Conservation (phyloP, 2,329 filamentous ascomycete species). For the Rutstroemia sydowiana region DNA sequence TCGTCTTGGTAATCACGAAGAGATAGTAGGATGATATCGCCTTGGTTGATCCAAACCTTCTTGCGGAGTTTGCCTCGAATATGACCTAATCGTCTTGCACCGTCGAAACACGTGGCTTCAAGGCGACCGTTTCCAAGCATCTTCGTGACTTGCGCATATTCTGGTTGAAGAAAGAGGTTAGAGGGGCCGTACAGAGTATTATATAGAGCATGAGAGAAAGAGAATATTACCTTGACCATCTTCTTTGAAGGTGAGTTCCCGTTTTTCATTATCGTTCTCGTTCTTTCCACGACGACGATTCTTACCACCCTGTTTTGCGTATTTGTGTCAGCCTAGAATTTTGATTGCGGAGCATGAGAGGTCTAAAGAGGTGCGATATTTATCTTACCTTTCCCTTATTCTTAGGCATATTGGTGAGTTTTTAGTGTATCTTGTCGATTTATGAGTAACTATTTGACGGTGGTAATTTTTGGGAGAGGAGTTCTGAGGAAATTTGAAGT, state of each 20-base stretch:
- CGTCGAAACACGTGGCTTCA: conserved; percentile 88
- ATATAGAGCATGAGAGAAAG: not conserved
- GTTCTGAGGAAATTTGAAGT: not conserved
- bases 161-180: conserved; percentile 33
- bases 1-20: conserved; percentile 91
- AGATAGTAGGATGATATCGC: conserved; percentile 83
- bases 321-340: conserved; percentile 12
- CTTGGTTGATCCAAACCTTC: conserved; percentile 99
- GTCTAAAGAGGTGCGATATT: not conserved
- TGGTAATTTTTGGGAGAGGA: not conserved
- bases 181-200: not conserved
- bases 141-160: conserved; percentile 83
- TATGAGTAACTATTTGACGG: conserved; percentile 6
- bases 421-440: conserved; percentile 4
- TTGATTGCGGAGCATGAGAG: not conserved
- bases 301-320: conserved; percentile 73
- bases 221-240: conserved; percentile 68
- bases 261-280: conserved; percentile 98
- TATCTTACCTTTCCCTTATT: conserved; percentile 98
- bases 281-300: conserved; percentile 98
- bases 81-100: conserved; percentile 75
- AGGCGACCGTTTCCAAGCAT: conserved; percentile 95
- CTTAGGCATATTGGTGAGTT: conserved; percentile 72
- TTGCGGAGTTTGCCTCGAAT: conserved; percentile 96
- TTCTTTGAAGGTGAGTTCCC: conserved; percentile 97